Base-by-base conservation (phyloP, 768 basidiomycete genomes). In the Lepiota subincarnata region DNA sequence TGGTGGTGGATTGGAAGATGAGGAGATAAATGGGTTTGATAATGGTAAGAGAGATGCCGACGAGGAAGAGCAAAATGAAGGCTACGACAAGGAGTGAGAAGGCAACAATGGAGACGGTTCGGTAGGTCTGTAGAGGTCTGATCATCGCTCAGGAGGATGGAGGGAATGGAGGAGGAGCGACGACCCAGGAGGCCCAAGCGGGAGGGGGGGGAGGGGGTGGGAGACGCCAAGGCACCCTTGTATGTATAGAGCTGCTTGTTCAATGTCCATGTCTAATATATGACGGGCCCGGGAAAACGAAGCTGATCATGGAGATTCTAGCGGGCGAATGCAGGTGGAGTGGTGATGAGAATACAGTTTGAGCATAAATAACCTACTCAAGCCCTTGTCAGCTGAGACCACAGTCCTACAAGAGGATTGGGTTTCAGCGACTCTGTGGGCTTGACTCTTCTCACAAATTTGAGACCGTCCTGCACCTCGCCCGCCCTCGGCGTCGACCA, bases 1-100 rank as follows among this genome's bases (percentile, higher is more conserved):
- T 56, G 6, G 62, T 42, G 0, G 64, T 67, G 40, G 77, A 66
- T 53, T 67, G 59, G 68, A 89, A 64, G 16, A 68, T 60, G 45
- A 89, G 69, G 22, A 90, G 70, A 64, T 83, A 87, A 24, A 90
- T 77, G 18, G 80, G 63, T 65, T 83, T 86, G 64, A 85, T 82
- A 68, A 93, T 86, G 1, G 90, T 81, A 34, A 86, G 66, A 4
- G 89, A 91, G 45, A 93, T 68, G 2, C 83, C 86, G 50, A 90
- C 83, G 52, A 93, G 77, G 28, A 93, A 76, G 50, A 87, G 78
- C 49, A 93, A 79, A n/a, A 91, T 41, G 67, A 87, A 92, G 3
- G 84, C 78, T 2, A 65, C 61, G 59, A 87, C 62, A 45, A 87
- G 81, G 19, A 84, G 64, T 22, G 71, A 51, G 55, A 77, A 73